A percentile compares a stretch with the other conserved stretches of the same genome.
Evolutionary conservation across 306 rosid genomes (phyloP).

Genomic region (Begonia masoniana): DNA sequence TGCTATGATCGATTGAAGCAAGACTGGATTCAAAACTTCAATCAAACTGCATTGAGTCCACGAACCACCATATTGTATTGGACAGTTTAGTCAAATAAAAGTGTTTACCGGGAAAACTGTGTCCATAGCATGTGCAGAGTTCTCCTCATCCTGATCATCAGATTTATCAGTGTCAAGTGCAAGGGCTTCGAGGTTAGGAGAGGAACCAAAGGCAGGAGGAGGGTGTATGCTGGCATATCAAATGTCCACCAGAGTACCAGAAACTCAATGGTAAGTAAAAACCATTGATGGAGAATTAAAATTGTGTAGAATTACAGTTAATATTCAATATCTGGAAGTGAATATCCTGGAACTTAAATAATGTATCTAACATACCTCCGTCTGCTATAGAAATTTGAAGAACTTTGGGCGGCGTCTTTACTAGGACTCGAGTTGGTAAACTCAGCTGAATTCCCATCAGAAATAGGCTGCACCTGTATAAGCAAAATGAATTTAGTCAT

Average conservation of each 20-base stretch:
- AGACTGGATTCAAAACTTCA: too few relatives aligned
- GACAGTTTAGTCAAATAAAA: neutral
- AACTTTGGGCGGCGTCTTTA: constrained; percentile 38
- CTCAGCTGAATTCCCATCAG: constrained; percentile 44
- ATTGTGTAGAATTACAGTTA: neutral
- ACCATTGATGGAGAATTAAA: constrained; percentile 2
- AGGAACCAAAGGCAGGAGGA: constrained; percentile 98
- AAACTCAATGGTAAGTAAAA: constrained; percentile 11
- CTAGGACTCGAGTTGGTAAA: constrained; percentile 26
- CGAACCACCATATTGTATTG: too few relatives aligned
- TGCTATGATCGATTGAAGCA: too few relatives aligned
- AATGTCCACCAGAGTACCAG: too few relatives aligned
- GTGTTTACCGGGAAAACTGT: constrained; percentile 42
- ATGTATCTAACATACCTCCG: constrained; percentile 30
- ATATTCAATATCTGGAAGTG: neutral
- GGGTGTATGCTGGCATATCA: constrained; percentile 48
- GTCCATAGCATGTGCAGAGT: constrained; percentile 46
- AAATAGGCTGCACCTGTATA: constrained; percentile 50
- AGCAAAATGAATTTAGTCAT: neutral
- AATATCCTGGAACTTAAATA: neutral
- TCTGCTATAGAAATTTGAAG: constrained; percentile 29
- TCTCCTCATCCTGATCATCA: constrained; percentile 47
- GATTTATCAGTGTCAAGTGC: constrained; percentile 53
- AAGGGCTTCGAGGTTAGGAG: constrained; percentile 95
- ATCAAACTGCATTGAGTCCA: too few relatives aligned